Evolutionary conservation across 257 asterid genomes (phyloP).

Genomic region (Nicotiana noctiflora): DNA sequence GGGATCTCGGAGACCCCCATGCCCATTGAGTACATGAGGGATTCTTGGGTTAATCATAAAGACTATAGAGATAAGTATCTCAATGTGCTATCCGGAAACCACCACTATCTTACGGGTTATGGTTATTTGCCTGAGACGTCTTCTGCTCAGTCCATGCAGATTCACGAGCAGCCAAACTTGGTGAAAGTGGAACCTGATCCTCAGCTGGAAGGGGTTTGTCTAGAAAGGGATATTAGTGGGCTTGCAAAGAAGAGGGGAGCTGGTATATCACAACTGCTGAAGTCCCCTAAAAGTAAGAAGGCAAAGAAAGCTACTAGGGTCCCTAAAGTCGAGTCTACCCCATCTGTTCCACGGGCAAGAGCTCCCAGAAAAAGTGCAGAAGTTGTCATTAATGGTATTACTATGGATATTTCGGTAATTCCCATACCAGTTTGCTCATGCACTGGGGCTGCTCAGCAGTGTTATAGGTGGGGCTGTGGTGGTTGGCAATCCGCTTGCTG

Average conservation of each 20-base stretch:
- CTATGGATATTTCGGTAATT: constrained; percentile 67
- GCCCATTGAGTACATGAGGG: constrained; percentile 35
- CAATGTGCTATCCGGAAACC: constrained; percentile 33
- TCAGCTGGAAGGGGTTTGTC: constrained; percentile 31
- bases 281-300: constrained; percentile 50
- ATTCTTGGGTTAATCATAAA: constrained; percentile 38
- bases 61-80: constrained; percentile 39
- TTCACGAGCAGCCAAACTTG: constrained; percentile 34
- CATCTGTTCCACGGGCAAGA: constrained; percentile 43
- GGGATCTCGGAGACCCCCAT: constrained; percentile 42
- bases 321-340: constrained; percentile 34
- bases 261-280: constrained; percentile 26
- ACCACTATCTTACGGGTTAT: constrained; percentile 30
- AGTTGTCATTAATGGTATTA: constrained; percentile 57
- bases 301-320: constrained; percentile 45
- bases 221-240: constrained; percentile 37
- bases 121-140: constrained; percentile 55
- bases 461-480: constrained; percentile 93
- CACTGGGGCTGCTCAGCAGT: constrained; percentile 75
- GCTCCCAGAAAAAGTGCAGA: constrained; percentile 75
- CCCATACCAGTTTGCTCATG: constrained; percentile 81
- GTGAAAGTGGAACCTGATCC: constrained; percentile 29
- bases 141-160: constrained; percentile 42
- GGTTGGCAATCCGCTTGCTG: constrained; percentile 98
- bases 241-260: constrained; percentile 48